Base-by-base conservation (phyloP, 1,139 yeast species). In the Pichia sp. region DNA sequence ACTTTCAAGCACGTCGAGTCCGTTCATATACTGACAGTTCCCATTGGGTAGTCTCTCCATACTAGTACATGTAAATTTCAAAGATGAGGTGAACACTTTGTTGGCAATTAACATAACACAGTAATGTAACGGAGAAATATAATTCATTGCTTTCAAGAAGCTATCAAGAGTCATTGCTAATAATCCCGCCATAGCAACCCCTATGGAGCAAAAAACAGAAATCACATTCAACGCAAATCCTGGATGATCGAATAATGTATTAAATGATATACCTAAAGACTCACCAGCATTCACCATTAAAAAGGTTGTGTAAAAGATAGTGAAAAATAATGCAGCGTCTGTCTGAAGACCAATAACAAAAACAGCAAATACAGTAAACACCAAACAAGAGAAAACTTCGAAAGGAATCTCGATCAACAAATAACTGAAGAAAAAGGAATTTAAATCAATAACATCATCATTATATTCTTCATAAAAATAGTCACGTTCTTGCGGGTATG, bases 171-270 rank as follows among this genome's bases (percentile, higher is more conserved):
- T 69, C 49, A 84, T 62, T 0, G 95, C 81, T 79, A 86, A 72
- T 5, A 89, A 68, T n/a, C 95, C 96, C 4, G 86, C 85, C 93
- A 85, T 83, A 52, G 82, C 76, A 15, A 82, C 73, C 7, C 89
- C 91, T 43, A 84, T 64, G 4, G 84, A 72, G 38, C 83, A 61
- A 25, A 82, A 56, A 9, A 77, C 72, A 0, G 88, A 71, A 36
- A 85, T 72, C 5, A 84, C 61, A 53, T 83, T 84, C 20, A 84
- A 75, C 0, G 93, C 94, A 51, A 85, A 71, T 0, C 95, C 95
- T 41, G 84, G 73, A 55, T 85, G 89, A 42, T 70, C 67, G 53
- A 85, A 79, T 0, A 82, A 52, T n/a, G 89, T 77, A 54, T 84
- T 84, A 48, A 85, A 79, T 36, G 82, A 67, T 7, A 85, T 82